A percentile compares a stretch with the other conserved stretches of the same genome.
These are phyloP conservation scores for Leptomonas pyrrhocoris DNA, from an alignment of 208 protist species.

Conservation along the genomic window DNA sequence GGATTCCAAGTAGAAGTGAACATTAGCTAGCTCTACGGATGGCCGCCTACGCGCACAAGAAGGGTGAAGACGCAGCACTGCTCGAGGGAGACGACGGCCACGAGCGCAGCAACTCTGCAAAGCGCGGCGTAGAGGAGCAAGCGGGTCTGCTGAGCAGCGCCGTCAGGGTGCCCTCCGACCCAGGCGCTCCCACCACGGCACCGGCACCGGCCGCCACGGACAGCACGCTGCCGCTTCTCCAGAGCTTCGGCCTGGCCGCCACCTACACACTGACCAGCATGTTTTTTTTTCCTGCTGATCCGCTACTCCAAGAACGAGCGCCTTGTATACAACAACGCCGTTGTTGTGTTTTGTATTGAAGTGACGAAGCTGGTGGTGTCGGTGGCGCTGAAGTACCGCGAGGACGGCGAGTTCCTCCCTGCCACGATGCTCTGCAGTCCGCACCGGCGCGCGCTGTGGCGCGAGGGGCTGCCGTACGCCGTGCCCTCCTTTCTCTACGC, in stretches of 20 bases:
- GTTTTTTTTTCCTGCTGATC: constrained; percentile 52
- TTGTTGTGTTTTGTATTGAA: constrained; percentile 55
- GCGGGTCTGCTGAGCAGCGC: constrained; percentile 1
- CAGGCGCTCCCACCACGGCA: background rate
- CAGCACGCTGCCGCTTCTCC: constrained; percentile 30
- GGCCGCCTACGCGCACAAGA: constrained; percentile 14
- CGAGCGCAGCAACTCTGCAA: background rate
- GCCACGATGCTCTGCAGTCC: constrained; percentile 32
- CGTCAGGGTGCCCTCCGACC: background rate
- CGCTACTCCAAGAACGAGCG: constrained; percentile 49
- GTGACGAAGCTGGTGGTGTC: constrained; percentile 54
- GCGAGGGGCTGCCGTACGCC: constrained; percentile 46
- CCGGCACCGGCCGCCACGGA: constrained; percentile 2
- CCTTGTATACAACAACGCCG: constrained; percentile 41
- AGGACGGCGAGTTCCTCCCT: constrained; percentile 43
- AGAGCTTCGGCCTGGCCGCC: constrained; percentile 38
- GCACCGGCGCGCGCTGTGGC: constrained; percentile 39
- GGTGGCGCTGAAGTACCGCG: constrained; percentile 44
- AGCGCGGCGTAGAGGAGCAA: background rate
- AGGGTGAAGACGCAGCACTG: constrained; percentile 5
- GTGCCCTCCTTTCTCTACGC: constrained; percentile 71
- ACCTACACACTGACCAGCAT: constrained; percentile 59
- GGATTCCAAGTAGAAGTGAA: too few relatives aligned
- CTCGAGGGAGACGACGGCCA: background rate
- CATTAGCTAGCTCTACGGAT: background rate